Evolutionary conservation across 148 eudicot species (phyloP).

Genomic region (Pouteria glomerata): DNA sequence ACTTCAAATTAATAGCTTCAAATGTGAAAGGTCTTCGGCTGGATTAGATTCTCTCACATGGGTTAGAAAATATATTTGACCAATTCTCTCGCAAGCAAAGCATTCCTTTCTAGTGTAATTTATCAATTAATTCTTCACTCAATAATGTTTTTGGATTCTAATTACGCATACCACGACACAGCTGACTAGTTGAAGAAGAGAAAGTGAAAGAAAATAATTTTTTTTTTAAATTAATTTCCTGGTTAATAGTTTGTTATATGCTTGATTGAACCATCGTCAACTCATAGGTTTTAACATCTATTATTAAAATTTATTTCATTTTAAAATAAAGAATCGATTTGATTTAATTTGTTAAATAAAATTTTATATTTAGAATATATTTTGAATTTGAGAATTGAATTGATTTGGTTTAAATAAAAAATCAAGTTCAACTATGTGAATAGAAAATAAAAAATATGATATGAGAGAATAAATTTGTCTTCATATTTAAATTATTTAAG

Average conservation of each 20-base stretch:
- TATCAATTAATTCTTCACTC: neutral
- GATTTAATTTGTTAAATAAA: too few species aligned
- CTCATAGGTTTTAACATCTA: neutral
- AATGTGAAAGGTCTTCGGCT: constrained; percentile 25
- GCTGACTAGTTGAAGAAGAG: neutral
- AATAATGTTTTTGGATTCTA: neutral
- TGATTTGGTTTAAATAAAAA: too few species aligned
- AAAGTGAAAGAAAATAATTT: neutral
- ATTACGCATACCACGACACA: constrained; percentile 3
- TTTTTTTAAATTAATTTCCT: too few species aligned
- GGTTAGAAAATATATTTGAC: constrained; percentile 15
- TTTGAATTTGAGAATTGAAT: too few species aligned
- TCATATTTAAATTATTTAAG: too few species aligned
- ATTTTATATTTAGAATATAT: too few species aligned
- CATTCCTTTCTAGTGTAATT: constrained; percentile 1
- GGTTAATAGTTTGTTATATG: neutral
- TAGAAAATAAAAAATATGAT: too few species aligned
- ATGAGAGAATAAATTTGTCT: too few species aligned
- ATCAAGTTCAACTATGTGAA: too few species aligned
- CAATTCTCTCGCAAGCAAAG: constrained; percentile 6
- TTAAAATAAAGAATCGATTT: too few species aligned
- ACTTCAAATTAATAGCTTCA: constrained; percentile 16
- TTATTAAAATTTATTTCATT: too few species aligned
- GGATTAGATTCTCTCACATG: constrained; percentile 16
- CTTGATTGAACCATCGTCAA: neutral